Conservation (phyloP, 306 rosid genomes). For the Hippophae tibetana region DNA sequence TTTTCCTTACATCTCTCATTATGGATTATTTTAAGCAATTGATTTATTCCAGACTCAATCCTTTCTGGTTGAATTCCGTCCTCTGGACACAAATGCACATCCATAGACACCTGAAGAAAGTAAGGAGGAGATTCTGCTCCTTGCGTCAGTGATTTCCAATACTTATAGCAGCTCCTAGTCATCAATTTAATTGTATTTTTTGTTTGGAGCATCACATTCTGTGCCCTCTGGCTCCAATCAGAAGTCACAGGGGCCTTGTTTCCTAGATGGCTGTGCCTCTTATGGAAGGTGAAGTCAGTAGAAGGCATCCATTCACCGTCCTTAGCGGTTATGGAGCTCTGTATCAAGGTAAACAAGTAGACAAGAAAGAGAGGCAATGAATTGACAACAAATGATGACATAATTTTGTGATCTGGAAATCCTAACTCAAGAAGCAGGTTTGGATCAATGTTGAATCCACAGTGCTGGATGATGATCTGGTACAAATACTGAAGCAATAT, state of each 20-base stretch:
- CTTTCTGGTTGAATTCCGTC: slow-evolving; percentile 97
- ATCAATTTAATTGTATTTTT: slow-evolving; percentile 42
- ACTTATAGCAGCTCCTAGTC: slow-evolving; percentile 49
- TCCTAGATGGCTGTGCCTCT: slow-evolving; percentile 38
- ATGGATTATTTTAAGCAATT: slow-evolving; percentile 67
- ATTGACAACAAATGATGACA: slow-evolving; percentile 80
- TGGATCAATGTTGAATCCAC: slow-evolving; percentile 48
- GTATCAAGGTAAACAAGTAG: slow-evolving; percentile 82
- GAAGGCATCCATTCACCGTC: slow-evolving; percentile 81
- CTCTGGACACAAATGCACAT: slow-evolving; percentile 84
- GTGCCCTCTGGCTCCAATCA: slow-evolving; percentile 46
- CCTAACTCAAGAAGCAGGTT: slow-evolving; percentile 60
- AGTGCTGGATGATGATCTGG: slow-evolving; percentile 90
- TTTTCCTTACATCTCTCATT: slow-evolving; percentile 55
- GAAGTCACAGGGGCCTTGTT: slow-evolving; percentile 30
- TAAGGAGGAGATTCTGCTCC: slow-evolving; percentile 98
- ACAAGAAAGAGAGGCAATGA: slow-evolving; percentile 82
- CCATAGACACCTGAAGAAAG: slow-evolving; percentile 89
- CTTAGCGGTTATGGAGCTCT: slow-evolving; percentile 86
- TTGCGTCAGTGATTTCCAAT: slow-evolving; percentile 76
- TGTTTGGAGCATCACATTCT: slow-evolving; percentile 31
- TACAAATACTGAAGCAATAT: slow-evolving; percentile 84
- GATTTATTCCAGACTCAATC: slow-evolving; percentile 85
- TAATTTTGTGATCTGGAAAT: slow-evolving; percentile 60
- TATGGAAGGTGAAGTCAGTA: slow-evolving; percentile 36